These are phyloP conservation scores for Schizochytrium sp. DNA, from an alignment of 108 stramenopile genomes.

Conservation along the genomic window DNA sequence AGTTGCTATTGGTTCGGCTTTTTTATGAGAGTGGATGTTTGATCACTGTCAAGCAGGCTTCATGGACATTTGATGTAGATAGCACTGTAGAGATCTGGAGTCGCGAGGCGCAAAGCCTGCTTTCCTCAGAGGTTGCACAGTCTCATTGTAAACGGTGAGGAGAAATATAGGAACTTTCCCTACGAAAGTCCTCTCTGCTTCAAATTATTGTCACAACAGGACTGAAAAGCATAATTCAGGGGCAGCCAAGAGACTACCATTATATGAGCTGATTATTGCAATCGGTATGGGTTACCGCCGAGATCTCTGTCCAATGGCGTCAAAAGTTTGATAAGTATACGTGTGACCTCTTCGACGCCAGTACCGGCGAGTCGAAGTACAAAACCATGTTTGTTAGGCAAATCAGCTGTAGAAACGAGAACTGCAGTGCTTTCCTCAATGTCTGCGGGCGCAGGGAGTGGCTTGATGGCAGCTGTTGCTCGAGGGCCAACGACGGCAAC, in stretches of 20 bases:
- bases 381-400: neutral
- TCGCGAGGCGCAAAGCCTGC: slow-evolving; percentile 31
- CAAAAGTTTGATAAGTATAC: neutral
- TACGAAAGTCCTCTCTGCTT: no score
- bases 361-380: neutral
- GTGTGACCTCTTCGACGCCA: slow-evolving; percentile 2
- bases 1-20: neutral
- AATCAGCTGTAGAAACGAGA: neutral
- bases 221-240: no score
- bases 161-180: no score
- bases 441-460: neutral
- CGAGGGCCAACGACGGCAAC: slow-evolving; percentile 11
- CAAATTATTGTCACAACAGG: no score
- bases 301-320: neutral
- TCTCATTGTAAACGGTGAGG: neutral
- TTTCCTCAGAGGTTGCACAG: neutral
- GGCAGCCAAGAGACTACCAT: no score
- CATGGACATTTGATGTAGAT: slow-evolving; percentile 48
- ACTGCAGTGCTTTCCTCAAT: neutral
- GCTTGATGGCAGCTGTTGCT: neutral
- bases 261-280: no score
- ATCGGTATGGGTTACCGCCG: slow-evolving; percentile 18
- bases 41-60: slow-evolving; percentile 32
- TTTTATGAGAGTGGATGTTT: slow-evolving; percentile 20
- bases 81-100: slow-evolving; percentile 47